Base-by-base conservation (phyloP, 2,329 filamentous ascomycete genomes). In the Arthrobotrys iridis region DNA sequence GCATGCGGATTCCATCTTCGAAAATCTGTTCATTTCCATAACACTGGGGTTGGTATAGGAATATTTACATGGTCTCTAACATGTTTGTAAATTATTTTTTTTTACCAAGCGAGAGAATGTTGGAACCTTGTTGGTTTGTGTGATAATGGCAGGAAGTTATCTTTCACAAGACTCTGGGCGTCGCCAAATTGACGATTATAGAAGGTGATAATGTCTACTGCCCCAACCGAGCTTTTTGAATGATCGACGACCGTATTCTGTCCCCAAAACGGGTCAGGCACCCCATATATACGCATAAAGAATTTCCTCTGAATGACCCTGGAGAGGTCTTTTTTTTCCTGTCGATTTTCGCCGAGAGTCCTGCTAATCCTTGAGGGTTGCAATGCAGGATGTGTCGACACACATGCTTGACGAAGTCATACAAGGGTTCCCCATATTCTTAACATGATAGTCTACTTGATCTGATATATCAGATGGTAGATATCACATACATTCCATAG, bases 91-190 rank as follows among this genome's bases (percentile, higher is more conserved):
- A 60, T 45, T 41, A 60, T 60, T 40, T n/a, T 58, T 33, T 55
- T 18, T 33, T 55, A 55, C 30, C 30, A 37, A n/a, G 18, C 11
- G 7, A 20, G 37, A 37, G 15, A 30, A 55, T 55, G 18, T 18
- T 55, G 7, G 18, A 55, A 55, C 40, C 37, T 45, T 74, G 59
- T 60, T 57, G 5, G 30, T 62, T 57, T 73, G n/a, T 63, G 65
- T 64, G 46, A 52, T 66, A 74, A 66, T 48, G 65, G 70, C 70
- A 74, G 70, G 70, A 60, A 48, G 20, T 46, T 62, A 55, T 20
- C 13, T 72, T 66, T 60, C 60, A 74, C 70, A 74, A 74, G 70
- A 74, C 62, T 74, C 70, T 74, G 22, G 70, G 70, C 70, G 52
- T 43, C 68, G 50, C 62, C 70, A 66, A 41, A 24, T 40, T 24